Base-by-base conservation (phyloP, 805 yeast species). In the Ogataea pilisensis region DNA sequence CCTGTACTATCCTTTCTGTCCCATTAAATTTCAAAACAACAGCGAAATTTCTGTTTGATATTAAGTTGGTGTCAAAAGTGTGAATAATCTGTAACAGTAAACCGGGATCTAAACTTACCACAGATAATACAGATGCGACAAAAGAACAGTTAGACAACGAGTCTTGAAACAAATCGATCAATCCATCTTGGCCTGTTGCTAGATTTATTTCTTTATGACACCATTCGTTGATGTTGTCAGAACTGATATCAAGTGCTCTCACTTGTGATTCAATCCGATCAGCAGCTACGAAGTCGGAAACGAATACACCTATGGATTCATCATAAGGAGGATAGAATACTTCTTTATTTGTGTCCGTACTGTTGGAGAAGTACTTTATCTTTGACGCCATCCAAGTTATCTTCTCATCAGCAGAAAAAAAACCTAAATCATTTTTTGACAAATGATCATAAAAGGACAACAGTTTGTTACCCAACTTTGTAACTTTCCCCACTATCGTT, bases 61-160 rank as follows among this genome's bases (percentile, higher is more conserved):
- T 61, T 46, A 9, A 8, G 2, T 14, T 8, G 5, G 14, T 14
- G 12, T 38, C 36, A 5, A 3, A 45, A 38, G 41, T 45, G 48
- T 7, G 53, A 67, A 42, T 28, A 51, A 54, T 61, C 60, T 46
- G 39, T 52, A 43, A 37, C 55, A 57, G 34, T 49, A 47, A 39
- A 58, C 46, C 6, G 45, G 37, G 46, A 37, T 37, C 54, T 46
- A 26, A 55, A 18, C 60, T 58, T 0, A 66, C 54, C 1, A 80
- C 60, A 1, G 86, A 75, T 13, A 84, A 63, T 13, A 85, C 53
- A 0, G 90, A 69, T 2, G 89, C 78, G 3, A 86, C 85, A 54
- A 86, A 77, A 0, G 95, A 85, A 60, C 95, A 87, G 58, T 86
- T 81, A 8, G 78, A 66, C n/a, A 76, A 53, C 1, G 64, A 46